Base-by-base conservation (phyloP, 1,284 basidiomycete species). In the Puccinia polysora region DNA sequence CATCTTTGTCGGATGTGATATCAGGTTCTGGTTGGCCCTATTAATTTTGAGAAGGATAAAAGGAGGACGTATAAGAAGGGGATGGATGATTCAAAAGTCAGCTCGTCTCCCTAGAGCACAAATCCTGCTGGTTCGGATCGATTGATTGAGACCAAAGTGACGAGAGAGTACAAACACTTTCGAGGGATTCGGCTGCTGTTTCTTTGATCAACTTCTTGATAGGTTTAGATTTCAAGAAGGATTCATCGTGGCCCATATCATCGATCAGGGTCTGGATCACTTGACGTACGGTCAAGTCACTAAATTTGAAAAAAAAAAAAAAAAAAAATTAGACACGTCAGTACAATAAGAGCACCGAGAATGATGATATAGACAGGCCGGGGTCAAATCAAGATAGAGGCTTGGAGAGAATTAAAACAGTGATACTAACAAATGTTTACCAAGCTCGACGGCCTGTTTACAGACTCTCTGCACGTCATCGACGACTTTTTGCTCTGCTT, bases 161-260 rank as follows among this genome's bases (percentile, higher is more conserved):
- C 10, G 20, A 56, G 25, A 56, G 18, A 34, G 10, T 56, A 56
- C 53, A 34, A 56, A 56, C 53, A 20, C 32, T 1, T 23, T 60
- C 18, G 28, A 60, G 58, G 15, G 25, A 43, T 43, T 45, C 25
- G n/a, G 58, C 15, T 23, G 58, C 58, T 3, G 38, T 60, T 28
- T 4, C 25, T 45, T 60, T 60, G 58, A 60, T 60, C 12, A 60
- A 20, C 43, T 25, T 60, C 40, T 60, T 60, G 40, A 45, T 60
- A 28, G 36, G 38, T 60, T 60, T 60, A 14, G 40, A 60, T 14
- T 36, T 60, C 6, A 60, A n/a, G 25, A 43, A 60, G 38, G n/a
- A 25, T 45, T 60, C 38, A 30, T 60, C 58, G 18, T 43, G 40
- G 14, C 43, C 43, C 25, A 60, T 23, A 2, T 60, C 58, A 43